phyloP scores from a whole-genome alignment of 139 green algal genomes.

The Diplosphaera chodatii region DNA sequence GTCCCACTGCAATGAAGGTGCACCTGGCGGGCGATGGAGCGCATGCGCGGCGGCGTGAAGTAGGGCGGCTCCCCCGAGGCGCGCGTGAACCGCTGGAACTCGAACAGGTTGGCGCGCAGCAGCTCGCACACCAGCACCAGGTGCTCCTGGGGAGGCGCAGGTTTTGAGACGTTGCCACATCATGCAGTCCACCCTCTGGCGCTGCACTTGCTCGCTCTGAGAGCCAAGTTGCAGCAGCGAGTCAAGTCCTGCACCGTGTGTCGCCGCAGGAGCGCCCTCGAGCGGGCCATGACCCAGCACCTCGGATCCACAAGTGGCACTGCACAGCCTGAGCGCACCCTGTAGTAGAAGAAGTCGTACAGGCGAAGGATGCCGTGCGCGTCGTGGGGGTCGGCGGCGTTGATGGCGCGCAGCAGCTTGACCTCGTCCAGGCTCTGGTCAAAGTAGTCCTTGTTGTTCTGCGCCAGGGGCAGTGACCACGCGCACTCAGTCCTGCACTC shows the following conservation, averaged over 20 bases:
- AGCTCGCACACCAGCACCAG: slow-evolving; percentile 96
- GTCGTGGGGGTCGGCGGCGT: slow-evolving; percentile 79
- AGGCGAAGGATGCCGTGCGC: slow-evolving; percentile 82
- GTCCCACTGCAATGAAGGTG: too few relatives aligned
- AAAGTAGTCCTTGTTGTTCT: slow-evolving; percentile 98
- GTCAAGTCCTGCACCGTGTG: too few relatives aligned
- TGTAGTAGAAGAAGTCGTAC: slow-evolving; percentile 97
- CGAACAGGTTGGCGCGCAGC: slow-evolving; percentile 94
- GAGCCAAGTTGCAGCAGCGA: too few relatives aligned
- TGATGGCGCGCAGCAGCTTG: slow-evolving; percentile 89
- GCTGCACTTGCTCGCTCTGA: too few relatives aligned
- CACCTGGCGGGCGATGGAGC: slow-evolving; percentile 79
- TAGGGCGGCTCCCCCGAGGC: slow-evolving; percentile 68
- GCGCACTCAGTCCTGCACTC: too few relatives aligned
- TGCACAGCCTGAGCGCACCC: too few relatives aligned
- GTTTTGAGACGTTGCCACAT: too few relatives aligned
- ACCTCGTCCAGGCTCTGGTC: slow-evolving; percentile 96
- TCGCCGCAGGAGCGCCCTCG: too few relatives aligned
- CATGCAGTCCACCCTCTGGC: too few relatives aligned
- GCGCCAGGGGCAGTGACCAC: too few relatives aligned
- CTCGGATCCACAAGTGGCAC: too few relatives aligned
- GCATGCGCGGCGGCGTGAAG: slow-evolving; percentile 84
- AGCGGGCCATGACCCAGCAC: too few relatives aligned
- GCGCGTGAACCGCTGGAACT: slow-evolving; percentile 94
- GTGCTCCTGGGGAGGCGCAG: slow-evolving; percentile 77